Base-by-base conservation (phyloP, 805 yeast genomes). In the Candida odintsovae region DNA sequence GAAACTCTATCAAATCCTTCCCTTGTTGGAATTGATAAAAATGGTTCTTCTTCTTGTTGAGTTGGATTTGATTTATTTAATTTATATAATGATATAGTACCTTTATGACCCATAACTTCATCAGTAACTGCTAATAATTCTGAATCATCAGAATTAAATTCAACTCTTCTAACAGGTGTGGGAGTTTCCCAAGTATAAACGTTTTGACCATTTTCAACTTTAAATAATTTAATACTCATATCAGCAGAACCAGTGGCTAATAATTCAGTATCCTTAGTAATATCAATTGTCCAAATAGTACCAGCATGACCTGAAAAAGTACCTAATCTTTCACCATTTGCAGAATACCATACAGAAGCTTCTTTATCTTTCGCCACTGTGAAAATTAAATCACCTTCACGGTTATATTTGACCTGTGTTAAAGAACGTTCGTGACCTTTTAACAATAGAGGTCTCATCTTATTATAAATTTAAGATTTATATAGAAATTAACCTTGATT, bases 351-450 rank as follows among this genome's bases (percentile, higher is more conserved):
- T 51, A 92, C 83, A 41, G 90, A 83, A 2, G 95, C 96, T 45
- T 82, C 80, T 58, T 78, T 77, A 76, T 94, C 99, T 68, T 94
- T 90, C 53, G 97, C 89, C 37, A 88, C 90, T 11, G 98, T 83
- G 65, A 94, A 84, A 47, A 94, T 77, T 56, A 94, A 69, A 67
- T 94, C 99, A 40, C 99, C 99, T 62, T 95, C 98, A 52, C 81
- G 77, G 78, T 94, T 94, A 73, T 83, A 94, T 66, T 87, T 92
- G 58, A 94, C 90, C 75, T 94, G 98, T 42, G 98, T 90, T 59
- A 94, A 73, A 55, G 98, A 89, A 79, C 99, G 95, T 73, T 88
- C 96, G 71, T 94, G 99, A 50, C 98, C 98, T 77, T 86, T 86
- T 60, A 85, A 72, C 74, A 82, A 62, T 56, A 81, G 67, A 49